Percentiles rank a stretch among this genome's conserved stretches.
Evolutionary conservation across 805 yeast genomes (phyloP).

Genomic region (Wickerhamomyces chambardii): DNA sequence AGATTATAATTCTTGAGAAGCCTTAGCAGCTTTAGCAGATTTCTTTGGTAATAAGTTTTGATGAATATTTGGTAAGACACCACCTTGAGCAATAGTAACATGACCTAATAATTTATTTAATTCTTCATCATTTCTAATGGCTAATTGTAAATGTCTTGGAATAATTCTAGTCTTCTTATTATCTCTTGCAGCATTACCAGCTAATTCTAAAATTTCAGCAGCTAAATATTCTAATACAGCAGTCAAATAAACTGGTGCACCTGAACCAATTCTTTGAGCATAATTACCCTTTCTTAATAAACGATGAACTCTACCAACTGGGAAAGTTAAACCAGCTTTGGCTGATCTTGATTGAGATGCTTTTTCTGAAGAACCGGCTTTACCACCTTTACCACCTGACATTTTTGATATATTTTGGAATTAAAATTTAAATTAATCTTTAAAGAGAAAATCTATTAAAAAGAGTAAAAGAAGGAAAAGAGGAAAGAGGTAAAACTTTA

Average conservation of each 20-base stretch:
- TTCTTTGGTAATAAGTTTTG: slow-evolving; percentile 59
- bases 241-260: slow-evolving; percentile 79
- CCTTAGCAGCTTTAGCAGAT: slow-evolving; percentile 30
- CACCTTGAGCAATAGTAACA: slow-evolving; percentile 83
- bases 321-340: slow-evolving; percentile 98
- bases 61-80: slow-evolving; percentile 80
- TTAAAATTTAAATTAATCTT: slow-evolving; percentile 3
- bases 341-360: slow-evolving; percentile 97
- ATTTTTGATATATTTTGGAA: slow-evolving; percentile 36
- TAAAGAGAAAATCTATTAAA: slow-evolving; percentile 1
- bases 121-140: slow-evolving; percentile 83
- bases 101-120: slow-evolving; percentile 64
- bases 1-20: slow-evolving; percentile 30
- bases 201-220: slow-evolving; percentile 77
- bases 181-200: slow-evolving; percentile 83
- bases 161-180: slow-evolving; percentile 83
- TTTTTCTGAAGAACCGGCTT: slow-evolving; percentile 92
- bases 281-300: slow-evolving; percentile 66
- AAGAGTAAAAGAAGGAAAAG: background rate
- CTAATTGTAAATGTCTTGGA: slow-evolving; percentile 79
- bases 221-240: slow-evolving; percentile 76
- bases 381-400: slow-evolving; percentile 75
- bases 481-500: background rate
- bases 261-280: slow-evolving; percentile 88
- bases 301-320: slow-evolving; percentile 96